These are phyloP conservation scores for Zygosaccharomyces pseudobailii DNA, from an alignment of 1,139 yeast species.

Conservation along the genomic window DNA sequence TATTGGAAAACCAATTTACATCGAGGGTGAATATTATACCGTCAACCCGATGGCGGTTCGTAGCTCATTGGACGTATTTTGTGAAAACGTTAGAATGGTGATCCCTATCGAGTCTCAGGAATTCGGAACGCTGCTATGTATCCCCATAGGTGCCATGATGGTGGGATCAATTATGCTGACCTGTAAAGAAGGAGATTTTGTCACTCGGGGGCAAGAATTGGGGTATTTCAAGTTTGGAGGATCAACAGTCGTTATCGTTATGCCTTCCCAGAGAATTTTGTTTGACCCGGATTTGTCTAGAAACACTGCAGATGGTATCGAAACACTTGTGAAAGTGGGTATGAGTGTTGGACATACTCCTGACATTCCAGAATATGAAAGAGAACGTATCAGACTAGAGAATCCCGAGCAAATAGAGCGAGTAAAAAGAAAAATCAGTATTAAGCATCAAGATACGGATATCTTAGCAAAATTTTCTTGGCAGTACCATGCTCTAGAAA, in stretches of 20 bases:
- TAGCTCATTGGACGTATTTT: conserved; percentile 83
- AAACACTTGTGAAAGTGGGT: conserved; percentile 83
- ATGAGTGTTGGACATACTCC: conserved; percentile 83
- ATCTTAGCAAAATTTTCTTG: conserved; percentile 30
- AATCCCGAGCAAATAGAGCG: conserved; percentile 48
- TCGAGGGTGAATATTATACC: conserved; percentile 89
- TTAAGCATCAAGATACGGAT: conserved; percentile 22
- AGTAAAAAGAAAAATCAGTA: conserved; percentile 60
- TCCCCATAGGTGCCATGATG: conserved; percentile 98
- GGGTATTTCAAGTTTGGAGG: conserved; percentile 98
- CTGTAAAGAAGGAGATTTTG: conserved; percentile 52
- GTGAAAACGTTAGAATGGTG: conserved; percentile 79
- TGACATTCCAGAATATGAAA: conserved; percentile 44
- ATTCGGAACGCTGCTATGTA: conserved; percentile 73
- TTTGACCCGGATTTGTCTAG: conserved; percentile 72
- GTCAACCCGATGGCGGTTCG: conserved; percentile 97
- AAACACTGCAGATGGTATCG: conserved; percentile 67
- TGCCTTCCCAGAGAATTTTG: conserved; percentile 39
- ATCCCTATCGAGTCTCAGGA: conserved; percentile 68
- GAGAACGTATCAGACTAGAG: conserved; percentile 46
- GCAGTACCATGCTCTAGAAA: conserved; percentile 32
- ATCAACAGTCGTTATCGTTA: conserved; percentile 68
- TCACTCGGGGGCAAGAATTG: conserved; percentile 72
- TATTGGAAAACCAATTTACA: conserved; percentile 58
- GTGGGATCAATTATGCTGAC: conserved; percentile 85